Conservation (phyloP, 2,329 filamentous ascomycete genomes). For the Clonostachys chloroleuca region DNA sequence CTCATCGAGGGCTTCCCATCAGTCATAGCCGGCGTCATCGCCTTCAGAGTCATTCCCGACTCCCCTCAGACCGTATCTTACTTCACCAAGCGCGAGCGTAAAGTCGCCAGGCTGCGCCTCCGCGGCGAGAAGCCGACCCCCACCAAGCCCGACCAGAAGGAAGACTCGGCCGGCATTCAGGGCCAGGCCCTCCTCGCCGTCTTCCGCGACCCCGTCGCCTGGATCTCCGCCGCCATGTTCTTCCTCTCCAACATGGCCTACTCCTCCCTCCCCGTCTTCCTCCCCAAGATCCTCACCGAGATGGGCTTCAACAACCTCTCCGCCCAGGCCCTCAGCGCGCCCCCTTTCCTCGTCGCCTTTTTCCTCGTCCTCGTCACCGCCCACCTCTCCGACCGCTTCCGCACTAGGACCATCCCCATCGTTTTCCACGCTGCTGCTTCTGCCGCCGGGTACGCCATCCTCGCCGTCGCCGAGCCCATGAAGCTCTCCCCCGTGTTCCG, state of each 20-base stretch:
- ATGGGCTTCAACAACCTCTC: constrained; percentile 68
- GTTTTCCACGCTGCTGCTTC: constrained; percentile 67
- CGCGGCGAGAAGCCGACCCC: constrained; percentile 35
- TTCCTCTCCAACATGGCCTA: constrained; percentile 87
- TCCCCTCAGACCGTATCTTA: constrained; percentile 62
- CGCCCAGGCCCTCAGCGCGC: constrained; percentile 75
- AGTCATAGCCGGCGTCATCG: constrained; percentile 67
- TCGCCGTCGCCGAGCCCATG: constrained; percentile 52
- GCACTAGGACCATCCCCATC: constrained; percentile 60
- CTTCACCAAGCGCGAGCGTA: constrained; percentile 58
- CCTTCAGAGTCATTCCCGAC: constrained; percentile 75
- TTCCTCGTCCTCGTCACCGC: constrained; percentile 67
- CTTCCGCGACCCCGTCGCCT: constrained; percentile 34
- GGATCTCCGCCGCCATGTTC: constrained; percentile 77
- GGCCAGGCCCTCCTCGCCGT: constrained; percentile 49
- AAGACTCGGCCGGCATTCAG: constrained; percentile 37
- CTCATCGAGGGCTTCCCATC: constrained; percentile 83
- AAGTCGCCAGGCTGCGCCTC: constrained; percentile 67
- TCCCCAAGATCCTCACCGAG: constrained; percentile 73
- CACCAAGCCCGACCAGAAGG: constrained; percentile 5
- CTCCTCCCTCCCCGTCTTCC: constrained; percentile 80
- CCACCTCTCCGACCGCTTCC: constrained; percentile 63
- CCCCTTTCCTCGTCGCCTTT: constrained; percentile 78
- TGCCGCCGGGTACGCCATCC: constrained; percentile 51
- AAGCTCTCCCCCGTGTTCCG: constrained; percentile 43